A percentile compares a stretch with the other conserved stretches of the same genome.
Conservation (phyloP, 2,329 filamentous ascomycete genomes). For the Epichloe typhina region DNA sequence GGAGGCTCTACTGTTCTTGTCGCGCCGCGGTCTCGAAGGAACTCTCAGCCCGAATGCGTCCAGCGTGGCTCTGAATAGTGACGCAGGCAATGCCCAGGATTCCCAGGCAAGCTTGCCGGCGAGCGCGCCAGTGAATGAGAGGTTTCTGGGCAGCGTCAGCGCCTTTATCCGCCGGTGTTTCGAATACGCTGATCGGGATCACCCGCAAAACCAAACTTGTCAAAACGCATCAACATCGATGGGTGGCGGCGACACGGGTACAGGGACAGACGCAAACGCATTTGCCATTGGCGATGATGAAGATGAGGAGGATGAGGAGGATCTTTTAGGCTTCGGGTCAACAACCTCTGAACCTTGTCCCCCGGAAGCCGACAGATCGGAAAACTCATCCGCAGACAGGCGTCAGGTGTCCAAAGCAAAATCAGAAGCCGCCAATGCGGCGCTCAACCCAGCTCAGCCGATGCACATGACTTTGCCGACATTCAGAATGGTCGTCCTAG, state of each 20-base stretch:
- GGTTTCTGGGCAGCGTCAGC: constrained; percentile 83
- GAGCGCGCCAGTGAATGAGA: constrained; percentile 62
- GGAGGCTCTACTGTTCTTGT: constrained; percentile 85
- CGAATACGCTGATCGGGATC: constrained; percentile 92
- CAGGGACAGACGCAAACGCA: constrained; percentile 31
- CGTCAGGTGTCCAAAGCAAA: constrained; percentile 47
- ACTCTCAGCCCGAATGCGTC: constrained; percentile 53
- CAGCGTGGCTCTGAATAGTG: constrained; percentile 36
- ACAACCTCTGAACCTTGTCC: constrained; percentile 24
- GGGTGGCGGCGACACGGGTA: constrained; percentile 12
- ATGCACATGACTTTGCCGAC: constrained; percentile 93
- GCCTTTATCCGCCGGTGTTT: constrained; percentile 95
- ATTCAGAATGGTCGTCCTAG: constrained; percentile 96
- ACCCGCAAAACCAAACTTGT: constrained; percentile 43
- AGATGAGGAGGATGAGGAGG: constrained; percentile 46
- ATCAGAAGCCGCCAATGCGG: constrained; percentile 71
- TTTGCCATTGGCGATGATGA: constrained; percentile 63
- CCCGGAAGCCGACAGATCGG: constrained; percentile 29
- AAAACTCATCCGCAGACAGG: constrained; percentile 24
- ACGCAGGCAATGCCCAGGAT: constrained; percentile 16
- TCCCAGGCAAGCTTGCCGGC: constrained; percentile 26
- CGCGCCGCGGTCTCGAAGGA: constrained; percentile 72
- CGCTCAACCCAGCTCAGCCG: constrained; percentile 83
- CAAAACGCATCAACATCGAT: constrained; percentile 10
- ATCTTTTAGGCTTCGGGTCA: constrained; percentile 48